Conservation (phyloP, 73 alveolate genomes). For the Paramecium biaurelia region DNA sequence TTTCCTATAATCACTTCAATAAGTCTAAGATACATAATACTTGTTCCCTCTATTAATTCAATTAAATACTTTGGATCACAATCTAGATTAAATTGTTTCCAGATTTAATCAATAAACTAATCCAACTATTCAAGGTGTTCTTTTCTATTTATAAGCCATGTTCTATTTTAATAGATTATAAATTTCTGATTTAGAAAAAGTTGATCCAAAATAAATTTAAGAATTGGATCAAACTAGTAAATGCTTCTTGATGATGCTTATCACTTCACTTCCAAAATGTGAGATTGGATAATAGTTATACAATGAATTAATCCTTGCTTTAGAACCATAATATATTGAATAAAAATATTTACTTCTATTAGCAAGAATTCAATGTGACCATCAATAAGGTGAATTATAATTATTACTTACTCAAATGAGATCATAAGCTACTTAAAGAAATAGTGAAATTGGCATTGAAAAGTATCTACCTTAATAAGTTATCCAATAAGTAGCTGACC, state of each 20-base stretch:
- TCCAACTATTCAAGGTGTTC: neutral
- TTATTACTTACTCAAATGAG: neutral
- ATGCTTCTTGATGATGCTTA: neutral
- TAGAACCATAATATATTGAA: neutral
- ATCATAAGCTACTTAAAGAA: neutral
- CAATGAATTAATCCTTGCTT: neutral
- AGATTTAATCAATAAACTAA: neutral
- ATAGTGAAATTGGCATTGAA: slow-evolving; percentile 21
- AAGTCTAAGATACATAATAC: neutral
- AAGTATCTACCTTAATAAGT: neutral
- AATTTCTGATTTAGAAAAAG: neutral
- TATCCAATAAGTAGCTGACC: neutral
- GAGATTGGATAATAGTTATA: neutral
- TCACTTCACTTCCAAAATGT: neutral
- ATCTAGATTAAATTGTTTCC: neutral
- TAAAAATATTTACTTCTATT: neutral
- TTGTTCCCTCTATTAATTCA: neutral
- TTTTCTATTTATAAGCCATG: slow-evolving; percentile 5
- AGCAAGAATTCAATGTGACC: neutral
- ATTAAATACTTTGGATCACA: neutral
- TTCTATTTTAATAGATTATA: slow-evolving; percentile 3
- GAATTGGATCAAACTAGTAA: slow-evolving; percentile 1
- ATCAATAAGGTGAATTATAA: neutral
- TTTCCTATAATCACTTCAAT: neutral
- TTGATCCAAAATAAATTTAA: neutral